Base-by-base conservation (phyloP, 495 filamentous ascomycete species). In the Neurospora intermedia region DNA sequence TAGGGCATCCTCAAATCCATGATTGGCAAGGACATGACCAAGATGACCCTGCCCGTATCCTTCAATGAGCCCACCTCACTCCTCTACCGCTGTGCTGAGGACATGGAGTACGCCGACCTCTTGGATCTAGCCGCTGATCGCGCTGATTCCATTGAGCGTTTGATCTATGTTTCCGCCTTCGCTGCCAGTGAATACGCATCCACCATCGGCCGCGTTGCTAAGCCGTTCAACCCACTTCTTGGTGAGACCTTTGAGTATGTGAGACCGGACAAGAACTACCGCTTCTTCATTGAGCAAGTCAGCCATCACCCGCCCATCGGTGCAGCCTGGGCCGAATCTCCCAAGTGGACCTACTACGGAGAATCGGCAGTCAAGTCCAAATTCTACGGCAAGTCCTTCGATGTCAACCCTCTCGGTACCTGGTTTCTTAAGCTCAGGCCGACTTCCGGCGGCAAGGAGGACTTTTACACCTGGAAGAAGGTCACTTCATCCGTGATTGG, bases 1-100 rank as follows among this genome's bases (percentile, higher is more conserved):
- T 71, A 98, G 95, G 91, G 91, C 73, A 97, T 99, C 74, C 83
- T 99, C 69, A 98, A 98, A 85, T 99, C 96, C 48, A 99, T 99
- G 96, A 97, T 99, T 77, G 96, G 96, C 72, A 99, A 98, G 80
- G 96, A 99, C 80, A 98, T 99, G 96, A 99, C 96, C 23, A 98
- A 94, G 84, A 98, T 99, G 96, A 99, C 96, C 3, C 86, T 99
- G 6, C 96, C 96, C 0, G 96, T 99, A 6, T 97, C 96, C 13
- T 99, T 99, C 85, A 99, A 99, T 80, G 96, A 99, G 82, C 96
- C 96, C 15, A 99, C 96, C 13, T 98, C 96, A 20, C 84, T 99
- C n/a, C 88, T 99, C 27, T 94, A 98, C 78, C 92, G 96, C 78
- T 94, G 97, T 40, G 93, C 93, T 3, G 96, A 99, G 83, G 96